Conservation (phyloP, 2,329 filamentous ascomycete genomes). For the Ambrosiella cleistominuta region DNA sequence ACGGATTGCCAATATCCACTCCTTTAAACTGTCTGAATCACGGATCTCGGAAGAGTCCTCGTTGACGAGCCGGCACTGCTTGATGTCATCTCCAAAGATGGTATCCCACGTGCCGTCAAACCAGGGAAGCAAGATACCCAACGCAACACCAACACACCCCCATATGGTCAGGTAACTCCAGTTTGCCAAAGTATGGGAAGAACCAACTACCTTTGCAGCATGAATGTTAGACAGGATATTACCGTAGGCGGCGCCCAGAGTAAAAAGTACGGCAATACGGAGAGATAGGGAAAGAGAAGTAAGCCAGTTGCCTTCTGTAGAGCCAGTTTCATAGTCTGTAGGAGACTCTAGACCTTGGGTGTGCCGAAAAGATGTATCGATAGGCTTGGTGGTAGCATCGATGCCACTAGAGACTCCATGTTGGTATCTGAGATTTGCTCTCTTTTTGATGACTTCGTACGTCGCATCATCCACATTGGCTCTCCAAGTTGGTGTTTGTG, state of each 20-base stretch:
- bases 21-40: slow-evolving; percentile 30
- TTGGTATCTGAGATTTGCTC: slow-evolving; percentile 18
- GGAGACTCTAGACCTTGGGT: neutral
- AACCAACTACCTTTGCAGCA: neutral
- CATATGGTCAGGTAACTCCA: slow-evolving; percentile 63
- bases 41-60: slow-evolving; percentile 15
- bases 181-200: slow-evolving; percentile 14
- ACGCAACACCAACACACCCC: slow-evolving; percentile 59
- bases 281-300: slow-evolving; percentile 32
- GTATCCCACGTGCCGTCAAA: slow-evolving; percentile 61
- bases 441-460: slow-evolving; percentile 27
- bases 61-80: slow-evolving; percentile 20
- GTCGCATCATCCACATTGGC: slow-evolving; percentile 28
- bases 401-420: neutral
- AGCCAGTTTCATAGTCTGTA: neutral
- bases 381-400: slow-evolving; percentile 1
- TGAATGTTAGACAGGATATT: slow-evolving; percentile 7
- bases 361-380: neutral
- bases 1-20: slow-evolving; percentile 53
- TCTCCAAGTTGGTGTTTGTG: slow-evolving; percentile 44
- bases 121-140: slow-evolving; percentile 71
- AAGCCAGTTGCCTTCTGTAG: neutral
- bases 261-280: slow-evolving; percentile 51
- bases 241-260: slow-evolving; percentile 42
- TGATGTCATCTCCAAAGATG: slow-evolving; percentile 20